These are phyloP conservation scores for Penicillium antarcticum DNA, from an alignment of 495 filamentous ascomycete genomes.

Conservation along the genomic window DNA sequence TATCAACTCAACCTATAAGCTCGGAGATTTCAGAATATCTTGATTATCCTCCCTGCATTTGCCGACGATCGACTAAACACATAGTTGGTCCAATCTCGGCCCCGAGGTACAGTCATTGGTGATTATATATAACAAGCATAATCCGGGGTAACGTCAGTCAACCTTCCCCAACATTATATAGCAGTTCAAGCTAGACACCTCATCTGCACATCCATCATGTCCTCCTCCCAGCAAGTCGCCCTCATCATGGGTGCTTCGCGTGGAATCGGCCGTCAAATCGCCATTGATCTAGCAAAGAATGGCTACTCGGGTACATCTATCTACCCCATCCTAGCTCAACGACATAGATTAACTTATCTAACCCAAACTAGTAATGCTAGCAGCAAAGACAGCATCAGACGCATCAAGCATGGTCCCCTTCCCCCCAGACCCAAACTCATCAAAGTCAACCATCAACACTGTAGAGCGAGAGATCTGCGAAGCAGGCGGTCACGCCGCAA, in stretches of 20 bases:
- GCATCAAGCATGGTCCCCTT: conserved; percentile 56
- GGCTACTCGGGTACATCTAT: conserved; percentile 61
- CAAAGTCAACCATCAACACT: conserved; percentile 75
- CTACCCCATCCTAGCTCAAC: background rate
- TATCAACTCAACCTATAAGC: background rate
- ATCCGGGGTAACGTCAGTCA: background rate
- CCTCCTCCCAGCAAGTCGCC: conserved; percentile 48
- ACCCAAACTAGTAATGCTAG: conserved; percentile 62
- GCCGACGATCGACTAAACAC: background rate
- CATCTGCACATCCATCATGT: conserved; percentile 11
- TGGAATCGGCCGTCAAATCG: conserved; percentile 77
- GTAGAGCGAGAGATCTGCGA: conserved; percentile 75
- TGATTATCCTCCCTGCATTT: background rate
- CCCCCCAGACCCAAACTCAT: conserved; percentile 80
- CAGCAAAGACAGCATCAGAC: conserved; percentile 75
- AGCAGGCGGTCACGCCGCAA: conserved; percentile 59
- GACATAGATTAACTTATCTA: too few species aligned
- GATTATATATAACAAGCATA: background rate
- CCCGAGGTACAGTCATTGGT: background rate
- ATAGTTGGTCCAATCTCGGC: background rate
- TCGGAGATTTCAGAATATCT: background rate
- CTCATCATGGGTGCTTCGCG: conserved; percentile 71
- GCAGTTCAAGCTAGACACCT: background rate
- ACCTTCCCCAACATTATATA: background rate
- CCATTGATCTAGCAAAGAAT: conserved; percentile 67